phyloP scores from a whole-genome alignment of 2,329 filamentous ascomycete species.

The Aureobasidium sp. region DNA sequence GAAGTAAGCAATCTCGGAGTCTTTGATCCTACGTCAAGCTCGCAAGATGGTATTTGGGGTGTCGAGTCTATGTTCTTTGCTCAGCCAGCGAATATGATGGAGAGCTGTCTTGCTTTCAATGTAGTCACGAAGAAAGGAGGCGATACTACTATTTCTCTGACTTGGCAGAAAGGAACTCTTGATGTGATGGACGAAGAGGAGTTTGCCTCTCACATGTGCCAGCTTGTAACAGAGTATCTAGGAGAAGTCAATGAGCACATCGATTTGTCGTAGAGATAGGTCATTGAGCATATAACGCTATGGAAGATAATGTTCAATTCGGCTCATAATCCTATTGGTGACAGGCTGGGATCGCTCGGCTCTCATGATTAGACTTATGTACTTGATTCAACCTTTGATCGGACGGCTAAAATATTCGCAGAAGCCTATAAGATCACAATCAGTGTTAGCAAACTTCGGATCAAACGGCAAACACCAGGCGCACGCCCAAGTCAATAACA shows the following conservation, averaged over 20 bases:
- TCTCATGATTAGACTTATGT: no score
- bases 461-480: no score
- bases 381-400: no score
- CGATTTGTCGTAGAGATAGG: neutral
- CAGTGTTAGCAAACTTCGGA: no score
- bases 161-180: conserved; percentile 38
- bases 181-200: conserved; percentile 28
- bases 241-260: neutral
- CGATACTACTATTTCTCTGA: conserved; percentile 31
- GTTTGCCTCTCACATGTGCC: conserved; percentile 16
- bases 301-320: neutral
- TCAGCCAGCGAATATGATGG: conserved; percentile 35
- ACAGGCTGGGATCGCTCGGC: no score
- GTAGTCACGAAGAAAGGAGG: conserved; percentile 35
- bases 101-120: conserved; percentile 35
- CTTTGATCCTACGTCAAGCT: conserved; percentile 24
- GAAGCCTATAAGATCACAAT: no score
- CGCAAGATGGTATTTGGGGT: conserved; percentile 11
- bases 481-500: no score
- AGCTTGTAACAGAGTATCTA: conserved; percentile 13
- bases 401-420: no score
- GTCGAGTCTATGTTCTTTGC: conserved; percentile 36
- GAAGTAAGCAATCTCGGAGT: conserved; percentile 40
- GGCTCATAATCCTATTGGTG: no score
- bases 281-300: no score